Percentiles rank a stretch among this genome's conserved stretches.
These are phyloP conservation scores for Esteya vermicola DNA, from an alignment of 2,329 filamentous ascomycete species.

Conservation along the genomic window DNA sequence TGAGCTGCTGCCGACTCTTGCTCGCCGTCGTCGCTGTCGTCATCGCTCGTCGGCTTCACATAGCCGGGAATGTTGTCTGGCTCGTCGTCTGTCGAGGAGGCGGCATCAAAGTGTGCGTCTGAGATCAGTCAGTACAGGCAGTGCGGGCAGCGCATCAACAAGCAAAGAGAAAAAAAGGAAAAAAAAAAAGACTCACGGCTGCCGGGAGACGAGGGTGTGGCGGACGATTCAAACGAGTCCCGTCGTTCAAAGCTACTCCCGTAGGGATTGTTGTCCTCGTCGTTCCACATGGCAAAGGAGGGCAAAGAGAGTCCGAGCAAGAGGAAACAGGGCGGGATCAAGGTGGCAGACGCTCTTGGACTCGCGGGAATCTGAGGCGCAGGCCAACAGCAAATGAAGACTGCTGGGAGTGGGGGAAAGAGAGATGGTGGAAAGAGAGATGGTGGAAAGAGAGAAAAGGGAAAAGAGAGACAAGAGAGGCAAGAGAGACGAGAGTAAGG, in stretches of 20 bases:
- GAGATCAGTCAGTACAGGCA: background rate
- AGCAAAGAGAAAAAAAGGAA: background rate
- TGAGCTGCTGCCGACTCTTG: slow-evolving; percentile 23
- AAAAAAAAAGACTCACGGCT: slow-evolving; percentile 30
- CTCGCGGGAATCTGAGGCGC: too few species aligned
- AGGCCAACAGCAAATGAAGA: background rate
- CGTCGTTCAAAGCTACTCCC: slow-evolving; percentile 79
- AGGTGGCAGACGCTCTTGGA: too few species aligned
- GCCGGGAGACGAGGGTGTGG: slow-evolving; percentile 46
- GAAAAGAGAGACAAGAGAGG: too few species aligned
- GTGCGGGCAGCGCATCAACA: too few species aligned
- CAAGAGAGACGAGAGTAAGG: too few species aligned
- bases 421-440: too few species aligned
- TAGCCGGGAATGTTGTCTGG: slow-evolving; percentile 27
- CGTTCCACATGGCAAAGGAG: slow-evolving; percentile 76
- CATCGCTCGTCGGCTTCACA: slow-evolving; percentile 15
- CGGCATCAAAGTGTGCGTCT: slow-evolving; percentile 48
- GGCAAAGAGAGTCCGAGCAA: background rate
- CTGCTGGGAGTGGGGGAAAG: too few species aligned
- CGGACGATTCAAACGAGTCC: slow-evolving; percentile 61
- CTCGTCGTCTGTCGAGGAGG: slow-evolving; percentile 54
- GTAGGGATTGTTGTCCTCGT: slow-evolving; percentile 97
- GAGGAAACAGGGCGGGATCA: background rate
- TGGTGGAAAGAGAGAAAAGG: too few species aligned
- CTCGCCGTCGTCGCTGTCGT: slow-evolving; percentile 36